Evolutionary conservation across 2,329 filamentous ascomycete genomes (phyloP).

Genomic region (Hymenotorrendiella dingleyae): DNA sequence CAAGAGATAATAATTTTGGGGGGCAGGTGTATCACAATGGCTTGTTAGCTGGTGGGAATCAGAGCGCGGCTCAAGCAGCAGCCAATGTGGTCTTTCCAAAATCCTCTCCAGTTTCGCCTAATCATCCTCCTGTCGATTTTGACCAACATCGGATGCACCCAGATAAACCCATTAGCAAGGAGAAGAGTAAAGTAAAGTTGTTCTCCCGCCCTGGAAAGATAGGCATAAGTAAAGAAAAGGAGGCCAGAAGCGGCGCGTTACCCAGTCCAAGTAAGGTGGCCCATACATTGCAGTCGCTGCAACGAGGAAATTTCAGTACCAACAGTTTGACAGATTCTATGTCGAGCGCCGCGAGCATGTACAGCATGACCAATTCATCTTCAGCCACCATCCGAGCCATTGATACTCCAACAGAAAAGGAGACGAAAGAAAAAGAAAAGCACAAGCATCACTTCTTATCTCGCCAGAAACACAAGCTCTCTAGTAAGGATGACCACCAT

Average conservation of each 20-base stretch:
- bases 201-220: slow-evolving; percentile 76
- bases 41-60: slow-evolving; percentile 48
- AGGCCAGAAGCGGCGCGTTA: slow-evolving; percentile 58
- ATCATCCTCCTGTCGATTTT: slow-evolving; percentile 33
- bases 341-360: slow-evolving; percentile 55
- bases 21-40: slow-evolving; percentile 52
- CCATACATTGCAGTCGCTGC: slow-evolving; percentile 56
- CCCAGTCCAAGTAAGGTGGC: slow-evolving; percentile 69
- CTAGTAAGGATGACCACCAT: slow-evolving; percentile 65
- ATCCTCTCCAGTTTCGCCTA: slow-evolving; percentile 33
- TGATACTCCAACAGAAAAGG: slow-evolving; percentile 44
- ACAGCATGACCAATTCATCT: slow-evolving; percentile 70
- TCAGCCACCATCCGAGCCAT: slow-evolving; percentile 67
- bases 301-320: slow-evolving; percentile 64
- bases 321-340: slow-evolving; percentile 58
- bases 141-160: slow-evolving; percentile 30
- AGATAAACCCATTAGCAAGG: slow-evolving; percentile 55
- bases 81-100: slow-evolving; percentile 68
- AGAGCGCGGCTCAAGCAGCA: slow-evolving; percentile 62
- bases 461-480: slow-evolving; percentile 71
- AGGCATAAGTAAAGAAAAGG: slow-evolving; percentile 57
- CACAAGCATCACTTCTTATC: slow-evolving; percentile 77
- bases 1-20: slow-evolving; percentile 50
- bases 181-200: slow-evolving; percentile 76
- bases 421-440: slow-evolving; percentile 55